A percentile compares a stretch with the other conserved stretches of the same genome.
These are phyloP conservation scores for Dryas integrifolia DNA, from an alignment of 331 rosid species.

Conservation along the genomic window DNA sequence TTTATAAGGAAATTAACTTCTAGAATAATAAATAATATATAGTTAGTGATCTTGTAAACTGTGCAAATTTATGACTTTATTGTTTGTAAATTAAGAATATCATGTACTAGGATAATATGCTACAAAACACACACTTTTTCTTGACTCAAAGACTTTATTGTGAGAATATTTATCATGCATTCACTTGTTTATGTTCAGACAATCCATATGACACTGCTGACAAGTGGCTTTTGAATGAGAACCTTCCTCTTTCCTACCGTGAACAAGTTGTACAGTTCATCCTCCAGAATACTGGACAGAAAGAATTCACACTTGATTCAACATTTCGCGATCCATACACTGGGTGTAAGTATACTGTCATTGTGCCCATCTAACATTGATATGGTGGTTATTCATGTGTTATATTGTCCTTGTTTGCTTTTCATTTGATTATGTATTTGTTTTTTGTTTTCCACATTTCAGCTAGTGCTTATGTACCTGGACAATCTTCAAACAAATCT, in stretches of 20 bases:
- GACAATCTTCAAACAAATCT: constrained; percentile 56
- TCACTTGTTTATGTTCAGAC: constrained; percentile 48
- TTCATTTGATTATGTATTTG: constrained; percentile 19
- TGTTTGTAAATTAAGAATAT: not conserved
- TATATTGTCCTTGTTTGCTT: constrained; percentile 21
- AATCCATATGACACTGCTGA: constrained; percentile 84
- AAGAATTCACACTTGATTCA: constrained; percentile 58
- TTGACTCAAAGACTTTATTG: constrained; percentile 7
- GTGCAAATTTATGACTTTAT: not conserved
- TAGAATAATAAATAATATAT: not conserved
- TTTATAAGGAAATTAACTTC: no score
- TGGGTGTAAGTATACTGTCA: constrained; percentile 60
- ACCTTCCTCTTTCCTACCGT: constrained; percentile 81
- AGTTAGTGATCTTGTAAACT: not conserved
- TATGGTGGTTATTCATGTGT: constrained; percentile 18
- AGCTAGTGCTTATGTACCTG: constrained; percentile 91
- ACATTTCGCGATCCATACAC: constrained; percentile 88
- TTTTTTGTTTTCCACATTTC: constrained; percentile 27
- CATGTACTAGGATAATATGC: not conserved
- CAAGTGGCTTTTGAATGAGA: constrained; percentile 90
- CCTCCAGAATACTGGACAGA: constrained; percentile 87
- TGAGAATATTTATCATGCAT: constrained; percentile 8
- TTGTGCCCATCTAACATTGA: constrained; percentile 13
- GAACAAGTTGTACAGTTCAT: constrained; percentile 90
- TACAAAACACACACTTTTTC: not conserved